phyloP scores from a whole-genome alignment of 495 filamentous ascomycete species.

The Neurospora sp. region DNA sequence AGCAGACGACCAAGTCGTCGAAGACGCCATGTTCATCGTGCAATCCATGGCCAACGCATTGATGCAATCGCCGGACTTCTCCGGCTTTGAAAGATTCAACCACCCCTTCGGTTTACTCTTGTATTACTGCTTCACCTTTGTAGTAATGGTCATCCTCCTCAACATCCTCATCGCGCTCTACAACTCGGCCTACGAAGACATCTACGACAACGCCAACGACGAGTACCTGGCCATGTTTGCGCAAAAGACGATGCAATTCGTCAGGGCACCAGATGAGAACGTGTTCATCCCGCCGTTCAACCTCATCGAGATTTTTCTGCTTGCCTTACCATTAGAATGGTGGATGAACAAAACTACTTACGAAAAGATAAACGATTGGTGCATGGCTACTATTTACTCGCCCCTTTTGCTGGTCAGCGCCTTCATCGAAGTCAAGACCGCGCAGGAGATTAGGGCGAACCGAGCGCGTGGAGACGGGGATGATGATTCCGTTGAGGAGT shows the following conservation, averaged over 20 bases:
- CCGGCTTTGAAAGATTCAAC: conserved; percentile 65
- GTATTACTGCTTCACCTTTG: conserved; percentile 93
- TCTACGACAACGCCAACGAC: conserved; percentile 87
- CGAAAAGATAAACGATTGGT: conserved; percentile 67
- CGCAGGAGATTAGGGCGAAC: conserved; percentile 57
- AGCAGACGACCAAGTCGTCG: conserved; percentile 53
- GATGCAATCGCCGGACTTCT: conserved; percentile 84
- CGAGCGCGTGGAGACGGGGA: conserved; percentile 75
- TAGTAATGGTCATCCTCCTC: conserved; percentile 86
- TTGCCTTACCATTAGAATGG: conserved; percentile 87
- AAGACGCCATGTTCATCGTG: conserved; percentile 59
- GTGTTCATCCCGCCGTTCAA: conserved; percentile 96
- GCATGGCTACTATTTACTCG: conserved; percentile 81
- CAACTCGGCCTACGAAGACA: conserved; percentile 92
- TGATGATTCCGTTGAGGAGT: conserved; percentile 80
- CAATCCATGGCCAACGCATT: conserved; percentile 84
- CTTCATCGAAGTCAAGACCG: conserved; percentile 59
- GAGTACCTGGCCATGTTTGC: conserved; percentile 88
- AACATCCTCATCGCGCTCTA: conserved; percentile 96
- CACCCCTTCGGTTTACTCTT: conserved; percentile 78
- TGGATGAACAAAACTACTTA: conserved; percentile 66
- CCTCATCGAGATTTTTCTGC: conserved; percentile 72
- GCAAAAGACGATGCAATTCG: conserved; percentile 90
- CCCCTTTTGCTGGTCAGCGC: conserved; percentile 76
- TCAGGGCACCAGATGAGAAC: conserved; percentile 94